Evolutionary conservation across 225 moss, liverwort and hornwort species (phyloP).

Genomic region (Thuidium tamariscinum): DNA sequence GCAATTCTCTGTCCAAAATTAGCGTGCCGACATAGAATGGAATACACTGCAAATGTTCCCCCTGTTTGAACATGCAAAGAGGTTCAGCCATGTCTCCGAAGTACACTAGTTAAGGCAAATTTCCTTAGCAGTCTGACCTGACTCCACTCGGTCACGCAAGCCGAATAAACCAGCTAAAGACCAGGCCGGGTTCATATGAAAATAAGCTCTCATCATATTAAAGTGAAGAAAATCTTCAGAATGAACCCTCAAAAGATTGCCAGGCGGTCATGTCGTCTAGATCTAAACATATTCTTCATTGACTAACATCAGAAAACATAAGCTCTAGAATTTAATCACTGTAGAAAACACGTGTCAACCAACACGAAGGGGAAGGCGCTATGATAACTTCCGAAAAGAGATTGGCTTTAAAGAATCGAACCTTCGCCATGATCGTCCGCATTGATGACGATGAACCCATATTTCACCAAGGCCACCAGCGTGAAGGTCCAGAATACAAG

Average conservation of each 20-base stretch:
- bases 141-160: neutral
- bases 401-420: neutral
- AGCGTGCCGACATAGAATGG: slow-evolving; percentile 44
- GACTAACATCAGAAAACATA: neutral
- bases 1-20: slow-evolving; percentile 40
- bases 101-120: neutral
- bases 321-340: neutral
- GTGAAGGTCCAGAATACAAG: slow-evolving; percentile 83
- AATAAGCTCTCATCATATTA: neutral
- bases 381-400: neutral
- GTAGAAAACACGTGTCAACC: neutral
- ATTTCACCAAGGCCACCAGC: slow-evolving; percentile 57
- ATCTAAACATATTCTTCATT: neutral
- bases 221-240: neutral
- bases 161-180: neutral
- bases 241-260: neutral
- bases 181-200: neutral
- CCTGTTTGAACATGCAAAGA: slow-evolving; percentile 18
- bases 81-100: neutral
- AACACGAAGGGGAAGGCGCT: neutral
- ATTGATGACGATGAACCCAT: slow-evolving; percentile 51
- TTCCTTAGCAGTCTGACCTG: neutral
- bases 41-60: slow-evolving; percentile 67
- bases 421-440: slow-evolving; percentile 88
- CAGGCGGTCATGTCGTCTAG: neutral